phyloP scores from a whole-genome alignment of 345 rosid genomes.

The Noccaea bulbosa region DNA sequence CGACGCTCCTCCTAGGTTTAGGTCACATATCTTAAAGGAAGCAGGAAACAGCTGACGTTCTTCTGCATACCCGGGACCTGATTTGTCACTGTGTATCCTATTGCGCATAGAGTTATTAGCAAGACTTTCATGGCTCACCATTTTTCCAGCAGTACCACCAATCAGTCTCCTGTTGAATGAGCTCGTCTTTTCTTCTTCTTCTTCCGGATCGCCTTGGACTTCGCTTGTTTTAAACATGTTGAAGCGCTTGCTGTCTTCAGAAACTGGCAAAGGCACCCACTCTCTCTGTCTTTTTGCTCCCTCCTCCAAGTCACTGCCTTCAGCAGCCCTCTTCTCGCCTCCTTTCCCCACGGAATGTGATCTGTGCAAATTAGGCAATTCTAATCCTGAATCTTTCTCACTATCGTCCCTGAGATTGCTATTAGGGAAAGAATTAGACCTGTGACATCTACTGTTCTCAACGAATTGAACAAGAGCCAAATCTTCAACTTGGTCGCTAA shows the following conservation, averaged over 20 bases:
- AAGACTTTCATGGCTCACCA: slow-evolving; percentile 44
- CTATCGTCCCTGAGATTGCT: slow-evolving; percentile 47
- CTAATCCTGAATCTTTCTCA: slow-evolving; percentile 52
- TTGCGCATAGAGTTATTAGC: slow-evolving; percentile 42
- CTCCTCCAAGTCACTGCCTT: slow-evolving; percentile 54
- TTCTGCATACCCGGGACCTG: slow-evolving; percentile 54
- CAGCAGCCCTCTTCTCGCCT: slow-evolving; percentile 70
- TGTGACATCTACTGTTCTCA: slow-evolving; percentile 52
- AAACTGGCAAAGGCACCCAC: slow-evolving; percentile 60
- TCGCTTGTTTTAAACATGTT: slow-evolving; percentile 44
- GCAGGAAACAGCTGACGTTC: slow-evolving; percentile 80
- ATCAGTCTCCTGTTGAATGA: slow-evolving; percentile 44
- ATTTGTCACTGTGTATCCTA: slow-evolving; percentile 39
- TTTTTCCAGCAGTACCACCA: slow-evolving; percentile 19
- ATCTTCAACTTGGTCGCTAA: slow-evolving; percentile 47
- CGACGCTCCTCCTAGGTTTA: slow-evolving; percentile 79
- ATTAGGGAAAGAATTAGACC: slow-evolving; percentile 71
- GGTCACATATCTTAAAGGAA: slow-evolving; percentile 89
- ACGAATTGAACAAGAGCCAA: slow-evolving; percentile 44
- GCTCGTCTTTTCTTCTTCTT: slow-evolving; percentile 42
- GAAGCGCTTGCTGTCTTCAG: slow-evolving; percentile 43
- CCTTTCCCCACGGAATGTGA: slow-evolving; percentile 59
- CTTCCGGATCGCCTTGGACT: slow-evolving; percentile 38
- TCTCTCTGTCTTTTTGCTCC: slow-evolving; percentile 68
- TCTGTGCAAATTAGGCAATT: slow-evolving; percentile 50